Evolutionary conservation across 208 protist genomes (phyloP).

Genomic region (Lotmaria passim): DNA sequence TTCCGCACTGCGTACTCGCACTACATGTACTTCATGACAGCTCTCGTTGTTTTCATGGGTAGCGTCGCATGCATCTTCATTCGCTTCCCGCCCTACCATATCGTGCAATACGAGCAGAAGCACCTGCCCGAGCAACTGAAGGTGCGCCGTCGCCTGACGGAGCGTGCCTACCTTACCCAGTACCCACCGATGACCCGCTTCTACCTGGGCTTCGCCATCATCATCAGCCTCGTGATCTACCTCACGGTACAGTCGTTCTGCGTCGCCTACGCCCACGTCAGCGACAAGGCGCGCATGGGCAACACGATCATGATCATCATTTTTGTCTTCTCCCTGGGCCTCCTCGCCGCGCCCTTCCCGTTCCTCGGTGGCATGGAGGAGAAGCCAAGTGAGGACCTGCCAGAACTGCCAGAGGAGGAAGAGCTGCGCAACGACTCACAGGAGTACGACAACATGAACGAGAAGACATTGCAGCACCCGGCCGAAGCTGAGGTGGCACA

Average conservation of each 20-base stretch:
- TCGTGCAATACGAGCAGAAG: slow-evolving; percentile 39
- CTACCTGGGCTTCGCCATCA: slow-evolving; percentile 43
- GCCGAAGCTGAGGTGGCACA: slow-evolving; percentile 17
- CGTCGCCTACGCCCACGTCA: slow-evolving; percentile 45
- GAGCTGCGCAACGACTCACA: slow-evolving; percentile 25
- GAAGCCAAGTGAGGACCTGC: slow-evolving; percentile 38
- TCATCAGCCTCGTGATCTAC: slow-evolving; percentile 48
- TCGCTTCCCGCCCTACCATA: slow-evolving; percentile 56
- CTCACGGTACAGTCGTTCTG: slow-evolving; percentile 56
- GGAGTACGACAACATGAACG: slow-evolving; percentile 8
- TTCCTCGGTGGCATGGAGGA: slow-evolving; percentile 60
- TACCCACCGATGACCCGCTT: slow-evolving; percentile 52
- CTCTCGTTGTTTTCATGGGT: slow-evolving; percentile 37
- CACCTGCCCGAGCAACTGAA: slow-evolving; percentile 31
- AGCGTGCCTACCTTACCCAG: slow-evolving; percentile 65
- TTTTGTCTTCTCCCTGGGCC: slow-evolving; percentile 34
- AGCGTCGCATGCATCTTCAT: slow-evolving; percentile 37
- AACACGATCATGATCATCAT: slow-evolving; percentile 50
- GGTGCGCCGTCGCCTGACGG: slow-evolving; percentile 54
- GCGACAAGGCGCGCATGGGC: slow-evolving; percentile 31
- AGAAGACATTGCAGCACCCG: slow-evolving; percentile 19
- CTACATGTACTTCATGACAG: slow-evolving; percentile 66
- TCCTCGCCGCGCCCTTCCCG: slow-evolving; percentile 39
- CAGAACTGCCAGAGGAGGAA: slow-evolving; percentile 15
- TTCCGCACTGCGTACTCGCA: slow-evolving; percentile 44